phyloP scores from a whole-genome alignment of 73 alveolate genomes.

The Paramecium primaurelia region DNA sequence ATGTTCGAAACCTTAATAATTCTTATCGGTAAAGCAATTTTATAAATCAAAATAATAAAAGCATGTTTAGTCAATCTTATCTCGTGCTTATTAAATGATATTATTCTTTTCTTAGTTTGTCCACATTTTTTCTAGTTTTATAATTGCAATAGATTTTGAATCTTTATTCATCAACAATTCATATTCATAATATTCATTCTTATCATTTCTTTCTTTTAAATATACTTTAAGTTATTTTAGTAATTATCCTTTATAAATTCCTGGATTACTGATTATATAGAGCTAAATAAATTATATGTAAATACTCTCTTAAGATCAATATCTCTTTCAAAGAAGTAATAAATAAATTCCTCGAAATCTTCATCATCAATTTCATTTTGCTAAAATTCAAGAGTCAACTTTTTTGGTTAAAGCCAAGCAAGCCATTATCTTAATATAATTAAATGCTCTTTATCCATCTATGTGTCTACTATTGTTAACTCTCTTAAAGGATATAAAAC shows the following conservation, averaged over 20 bases:
- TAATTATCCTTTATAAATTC: not conserved
- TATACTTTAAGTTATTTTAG: not conserved
- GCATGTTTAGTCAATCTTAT: not conserved
- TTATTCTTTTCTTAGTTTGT: not conserved
- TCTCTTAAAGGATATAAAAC: not conserved
- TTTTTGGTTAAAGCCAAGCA: not conserved
- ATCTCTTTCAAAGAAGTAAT: not conserved
- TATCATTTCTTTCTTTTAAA: not conserved
- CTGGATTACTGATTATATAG: slow-evolving; percentile 26
- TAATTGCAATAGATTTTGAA: not conserved
- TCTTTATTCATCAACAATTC: not conserved
- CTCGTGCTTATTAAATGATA: not conserved
- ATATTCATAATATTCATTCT: not conserved
- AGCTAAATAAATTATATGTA: not conserved
- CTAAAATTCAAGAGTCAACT: not conserved
- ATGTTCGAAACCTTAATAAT: slow-evolving; percentile 19
- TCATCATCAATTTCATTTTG: slow-evolving; percentile 26
- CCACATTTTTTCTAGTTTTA: not conserved
- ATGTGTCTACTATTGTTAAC: not conserved
- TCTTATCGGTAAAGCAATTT: not conserved
- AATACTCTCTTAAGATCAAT: not conserved
- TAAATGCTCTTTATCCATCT: not conserved
- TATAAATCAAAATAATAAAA: not conserved
- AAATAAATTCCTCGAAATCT: not conserved
- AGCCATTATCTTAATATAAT: not conserved